Conservation (phyloP, 148 eudicot species). For the Amaranthus palmeri region DNA sequence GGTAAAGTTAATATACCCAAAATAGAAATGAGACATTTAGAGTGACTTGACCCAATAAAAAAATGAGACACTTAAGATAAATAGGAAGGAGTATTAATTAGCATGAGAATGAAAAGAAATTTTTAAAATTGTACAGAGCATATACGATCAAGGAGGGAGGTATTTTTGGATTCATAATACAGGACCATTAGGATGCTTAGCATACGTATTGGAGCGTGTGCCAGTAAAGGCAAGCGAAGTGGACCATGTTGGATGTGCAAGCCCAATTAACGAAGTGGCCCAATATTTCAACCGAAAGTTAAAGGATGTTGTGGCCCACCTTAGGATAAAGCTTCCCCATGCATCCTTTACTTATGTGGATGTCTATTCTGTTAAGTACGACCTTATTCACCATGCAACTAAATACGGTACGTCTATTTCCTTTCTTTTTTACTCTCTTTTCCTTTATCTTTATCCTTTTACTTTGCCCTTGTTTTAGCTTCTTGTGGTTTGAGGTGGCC, state of each 20-base stretch:
- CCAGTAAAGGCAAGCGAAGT: constrained; percentile 47
- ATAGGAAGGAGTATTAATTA: too few relatives aligned
- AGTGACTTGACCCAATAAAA: too few relatives aligned
- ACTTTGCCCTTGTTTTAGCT: too few relatives aligned
- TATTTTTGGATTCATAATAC: constrained; percentile 96
- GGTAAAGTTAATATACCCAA: too few relatives aligned
- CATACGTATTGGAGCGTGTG: constrained; percentile 60
- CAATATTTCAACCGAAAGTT: constrained; percentile 53
- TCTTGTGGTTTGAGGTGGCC: too few relatives aligned
- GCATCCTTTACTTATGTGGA: constrained; percentile 81
- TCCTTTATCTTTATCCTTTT: too few relatives aligned
- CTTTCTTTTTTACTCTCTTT: not conserved
- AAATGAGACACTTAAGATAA: too few relatives aligned
- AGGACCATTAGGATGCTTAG: constrained; percentile 82
- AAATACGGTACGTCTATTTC: constrained; percentile 37
- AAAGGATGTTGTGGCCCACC: constrained; percentile 46
- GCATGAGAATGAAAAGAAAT: not conserved
- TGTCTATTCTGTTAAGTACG: constrained; percentile 61
- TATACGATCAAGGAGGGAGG: constrained; percentile 67
- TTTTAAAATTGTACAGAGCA: constrained; percentile 22
- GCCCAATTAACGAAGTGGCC: constrained; percentile 62
- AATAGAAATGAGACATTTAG: too few relatives aligned
- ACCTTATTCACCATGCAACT: constrained; percentile 52
- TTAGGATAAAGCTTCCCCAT: constrained; percentile 46
- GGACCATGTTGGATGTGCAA: constrained; percentile 58